Conservation (phyloP, 805 yeast species). For the Cyberlindnera suaveolens region DNA sequence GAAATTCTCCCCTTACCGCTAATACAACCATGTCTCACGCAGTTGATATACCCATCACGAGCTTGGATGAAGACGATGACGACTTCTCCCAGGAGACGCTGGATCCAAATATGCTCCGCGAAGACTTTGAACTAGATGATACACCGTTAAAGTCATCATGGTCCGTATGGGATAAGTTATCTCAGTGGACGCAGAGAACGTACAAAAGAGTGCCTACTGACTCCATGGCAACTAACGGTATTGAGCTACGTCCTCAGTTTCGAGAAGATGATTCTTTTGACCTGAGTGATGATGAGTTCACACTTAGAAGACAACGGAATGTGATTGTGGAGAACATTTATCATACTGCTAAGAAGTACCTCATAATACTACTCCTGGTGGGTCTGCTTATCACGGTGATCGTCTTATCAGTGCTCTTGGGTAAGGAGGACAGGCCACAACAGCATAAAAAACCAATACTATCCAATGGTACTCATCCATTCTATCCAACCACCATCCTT, state of each 20-base stretch:
- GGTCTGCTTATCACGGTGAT: slow-evolving; percentile 11
- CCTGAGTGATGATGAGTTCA: slow-evolving; percentile 24
- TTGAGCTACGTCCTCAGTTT: slow-evolving; percentile 14
- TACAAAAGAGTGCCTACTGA: slow-evolving; percentile 15
- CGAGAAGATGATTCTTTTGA: slow-evolving; percentile 21
- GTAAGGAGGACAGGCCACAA: slow-evolving; percentile 2
- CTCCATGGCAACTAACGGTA: slow-evolving; percentile 14
- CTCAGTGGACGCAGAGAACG: slow-evolving; percentile 4
- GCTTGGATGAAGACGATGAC: slow-evolving; percentile 40
- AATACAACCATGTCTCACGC: slow-evolving; percentile 23
- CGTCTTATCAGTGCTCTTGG: slow-evolving; percentile 15
- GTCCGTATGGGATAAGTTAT: neutral
- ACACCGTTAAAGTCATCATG: neutral
- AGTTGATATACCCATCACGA: slow-evolving; percentile 50
- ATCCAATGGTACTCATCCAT: slow-evolving; percentile 21
- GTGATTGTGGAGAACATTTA: neutral
- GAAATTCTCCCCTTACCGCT: too few species aligned
- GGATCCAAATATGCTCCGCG: slow-evolving; percentile 18
- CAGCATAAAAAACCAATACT: neutral
- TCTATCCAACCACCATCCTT: slow-evolving; percentile 69
- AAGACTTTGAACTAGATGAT: slow-evolving; percentile 20
- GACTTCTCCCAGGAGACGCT: slow-evolving; percentile 23
- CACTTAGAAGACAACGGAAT: slow-evolving; percentile 14
- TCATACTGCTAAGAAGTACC: slow-evolving; percentile 2
- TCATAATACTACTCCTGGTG: slow-evolving; percentile 4